Percentiles rank a stretch among this genome's conserved stretches.
Evolutionary conservation across 164 flowering plant species (phyloP).

Genomic region (Amborella trichopoda): DNA sequence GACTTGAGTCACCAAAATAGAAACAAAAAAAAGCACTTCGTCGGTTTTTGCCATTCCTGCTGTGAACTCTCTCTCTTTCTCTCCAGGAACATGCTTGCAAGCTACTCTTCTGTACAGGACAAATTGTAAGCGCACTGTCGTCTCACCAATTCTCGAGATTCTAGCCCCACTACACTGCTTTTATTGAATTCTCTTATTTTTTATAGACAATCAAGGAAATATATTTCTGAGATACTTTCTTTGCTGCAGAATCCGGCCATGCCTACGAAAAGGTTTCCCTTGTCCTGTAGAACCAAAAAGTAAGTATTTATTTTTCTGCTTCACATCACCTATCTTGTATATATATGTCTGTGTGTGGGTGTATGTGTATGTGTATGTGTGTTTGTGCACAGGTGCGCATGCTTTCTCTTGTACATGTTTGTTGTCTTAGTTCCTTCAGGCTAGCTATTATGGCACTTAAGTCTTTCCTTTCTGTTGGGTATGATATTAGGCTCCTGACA

Average conservation of each 20-base stretch:
- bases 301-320: not conserved
- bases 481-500: too few species aligned
- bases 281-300: not conserved
- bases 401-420: too few species aligned
- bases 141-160: not conserved
- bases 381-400: too few species aligned
- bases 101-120: not conserved
- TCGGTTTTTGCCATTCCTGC: not conserved
- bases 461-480: too few species aligned
- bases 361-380: not conserved
- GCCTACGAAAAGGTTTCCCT: conserved; percentile 1
- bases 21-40: too few species aligned
- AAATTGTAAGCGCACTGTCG: not conserved
- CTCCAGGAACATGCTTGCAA: not conserved
- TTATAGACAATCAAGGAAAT: not conserved
- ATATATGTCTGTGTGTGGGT: not conserved
- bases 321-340: not conserved
- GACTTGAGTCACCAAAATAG: too few species aligned
- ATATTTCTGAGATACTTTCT: not conserved
- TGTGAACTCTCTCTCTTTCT: not conserved
- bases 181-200: not conserved
- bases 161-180: not conserved
- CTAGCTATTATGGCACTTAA: too few species aligned
- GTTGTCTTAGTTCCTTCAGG: too few species aligned
- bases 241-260: conserved; percentile 4